Conservation (phyloP, 805 yeast species). For the Lachancea kluyveri region DNA sequence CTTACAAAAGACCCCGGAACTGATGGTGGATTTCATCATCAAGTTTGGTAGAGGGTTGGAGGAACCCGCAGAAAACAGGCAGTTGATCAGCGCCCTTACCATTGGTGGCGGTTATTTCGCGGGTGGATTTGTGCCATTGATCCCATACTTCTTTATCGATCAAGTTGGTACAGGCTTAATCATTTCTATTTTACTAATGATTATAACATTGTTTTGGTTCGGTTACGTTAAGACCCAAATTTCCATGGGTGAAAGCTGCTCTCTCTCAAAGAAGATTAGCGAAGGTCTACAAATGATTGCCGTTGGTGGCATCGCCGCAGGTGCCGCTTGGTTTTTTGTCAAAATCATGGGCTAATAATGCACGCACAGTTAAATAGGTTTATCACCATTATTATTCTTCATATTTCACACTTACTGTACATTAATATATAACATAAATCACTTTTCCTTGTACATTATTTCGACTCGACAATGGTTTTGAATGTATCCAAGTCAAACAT, state of each 20-base stretch:
- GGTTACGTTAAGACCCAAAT: conserved; percentile 82
- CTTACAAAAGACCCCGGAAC: conserved; percentile 68
- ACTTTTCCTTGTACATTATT: conserved; percentile 7
- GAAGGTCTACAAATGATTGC: conserved; percentile 90
- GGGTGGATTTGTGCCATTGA: conserved; percentile 87
- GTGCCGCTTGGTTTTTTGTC: conserved; percentile 92
- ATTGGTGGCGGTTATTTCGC: conserved; percentile 84
- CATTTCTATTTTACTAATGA: conserved; percentile 74
- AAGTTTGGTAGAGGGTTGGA: conserved; percentile 89
- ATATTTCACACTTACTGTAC: neutral
- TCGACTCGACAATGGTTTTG: conserved; percentile 27
- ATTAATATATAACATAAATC: too few species aligned
- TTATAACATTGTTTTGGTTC: conserved; percentile 75
- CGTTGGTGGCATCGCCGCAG: conserved; percentile 97
- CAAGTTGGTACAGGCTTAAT: conserved; percentile 75
- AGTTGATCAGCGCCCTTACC: conserved; percentile 79
- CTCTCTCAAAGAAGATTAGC: conserved; percentile 48
- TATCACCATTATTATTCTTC: neutral
- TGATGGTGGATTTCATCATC: conserved; percentile 80
- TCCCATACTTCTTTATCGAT: conserved; percentile 81
- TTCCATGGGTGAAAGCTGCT: conserved; percentile 74
- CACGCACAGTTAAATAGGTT: neutral
- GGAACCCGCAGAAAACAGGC: conserved; percentile 91
- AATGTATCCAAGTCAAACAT: conserved; percentile 52
- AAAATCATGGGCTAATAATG: conserved; percentile 48